phyloP scores from a whole-genome alignment of 768 basidiomycete species.

The Podaxis sp. region DNA sequence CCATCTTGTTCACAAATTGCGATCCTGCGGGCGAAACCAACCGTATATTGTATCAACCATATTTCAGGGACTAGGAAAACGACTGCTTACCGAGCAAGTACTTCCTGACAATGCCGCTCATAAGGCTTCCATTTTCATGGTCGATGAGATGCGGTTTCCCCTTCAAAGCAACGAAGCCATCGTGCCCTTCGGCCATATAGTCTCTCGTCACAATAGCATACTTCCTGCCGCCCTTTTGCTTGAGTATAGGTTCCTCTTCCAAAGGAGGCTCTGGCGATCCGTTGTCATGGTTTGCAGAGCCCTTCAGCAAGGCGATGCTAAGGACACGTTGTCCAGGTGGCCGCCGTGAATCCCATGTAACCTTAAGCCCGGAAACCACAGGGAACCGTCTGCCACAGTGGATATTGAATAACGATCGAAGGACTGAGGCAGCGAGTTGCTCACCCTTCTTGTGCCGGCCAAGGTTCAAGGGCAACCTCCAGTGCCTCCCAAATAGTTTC shows the following conservation, averaged over 20 bases:
- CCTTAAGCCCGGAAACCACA: slow-evolving; percentile 76
- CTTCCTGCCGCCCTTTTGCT: slow-evolving; percentile 45
- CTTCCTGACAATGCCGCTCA: slow-evolving; percentile 76
- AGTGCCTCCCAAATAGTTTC: slow-evolving; percentile 74
- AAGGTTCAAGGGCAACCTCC: slow-evolving; percentile 67
- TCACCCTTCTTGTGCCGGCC: slow-evolving; percentile 90
- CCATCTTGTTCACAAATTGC: slow-evolving; percentile 66
- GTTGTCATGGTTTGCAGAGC: slow-evolving; percentile 27
- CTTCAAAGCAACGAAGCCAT: slow-evolving; percentile 71
- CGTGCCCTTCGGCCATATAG: slow-evolving; percentile 82
- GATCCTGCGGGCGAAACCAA: slow-evolving; percentile 44
- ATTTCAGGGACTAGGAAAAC: not conserved
- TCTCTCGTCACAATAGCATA: slow-evolving; percentile 85
- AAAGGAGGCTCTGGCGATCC: slow-evolving; percentile 23
- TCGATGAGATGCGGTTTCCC: slow-evolving; percentile 69
- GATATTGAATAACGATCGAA: not conserved
- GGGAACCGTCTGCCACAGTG: slow-evolving; percentile 69
- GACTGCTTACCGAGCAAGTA: slow-evolving; percentile 67
- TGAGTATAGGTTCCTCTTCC: slow-evolving; percentile 51
- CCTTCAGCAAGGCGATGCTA: slow-evolving; percentile 59
- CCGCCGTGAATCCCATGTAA: slow-evolving; percentile 81
- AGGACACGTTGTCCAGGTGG: slow-evolving; percentile 69
- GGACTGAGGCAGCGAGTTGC: slow-evolving; percentile 8
- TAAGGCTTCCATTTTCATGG: slow-evolving; percentile 75
- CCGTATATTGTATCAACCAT: not conserved